Percentiles rank a stretch among this genome's conserved stretches.
Conservation (phyloP, 1,139 yeast species). For the Geotrichum australiense region DNA sequence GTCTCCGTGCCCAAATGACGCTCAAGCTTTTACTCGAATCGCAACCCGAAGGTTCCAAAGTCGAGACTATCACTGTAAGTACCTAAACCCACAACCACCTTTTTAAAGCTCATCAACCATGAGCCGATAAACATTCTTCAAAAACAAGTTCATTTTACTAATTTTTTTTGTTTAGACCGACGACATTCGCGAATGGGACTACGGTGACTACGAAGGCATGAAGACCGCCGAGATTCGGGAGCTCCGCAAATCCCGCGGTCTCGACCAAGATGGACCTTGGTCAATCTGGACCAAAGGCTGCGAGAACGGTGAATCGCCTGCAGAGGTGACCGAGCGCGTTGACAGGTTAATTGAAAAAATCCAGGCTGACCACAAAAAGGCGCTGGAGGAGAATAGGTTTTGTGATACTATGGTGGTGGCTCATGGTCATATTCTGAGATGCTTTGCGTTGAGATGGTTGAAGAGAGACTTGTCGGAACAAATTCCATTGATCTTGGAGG, state of each 20-base stretch:
- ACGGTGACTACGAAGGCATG: conserved; percentile 90
- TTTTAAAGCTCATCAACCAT: neutral
- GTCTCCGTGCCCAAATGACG: conserved; percentile 72
- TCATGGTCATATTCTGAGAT: conserved; percentile 88
- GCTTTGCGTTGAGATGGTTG: conserved; percentile 86
- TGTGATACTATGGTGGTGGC: conserved; percentile 80
- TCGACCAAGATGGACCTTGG: conserved; percentile 51
- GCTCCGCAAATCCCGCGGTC: conserved; percentile 54
- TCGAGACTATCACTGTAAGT: conserved; percentile 10
- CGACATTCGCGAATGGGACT: conserved; percentile 86
- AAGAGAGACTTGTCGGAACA: conserved; percentile 58
- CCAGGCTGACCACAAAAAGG: conserved; percentile 53
- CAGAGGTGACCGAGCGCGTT: conserved; percentile 59
- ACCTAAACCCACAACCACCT: too few relatives aligned
- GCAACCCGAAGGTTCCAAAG: conserved; percentile 6
- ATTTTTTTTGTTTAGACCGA: conserved; percentile 46
- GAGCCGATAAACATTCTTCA: too few relatives aligned
- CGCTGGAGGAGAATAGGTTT: conserved; percentile 46
- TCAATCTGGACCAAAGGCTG: conserved; percentile 89
- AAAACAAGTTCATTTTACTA: too few relatives aligned
- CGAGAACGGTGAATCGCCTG: conserved; percentile 73
- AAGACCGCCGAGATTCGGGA: conserved; percentile 58
- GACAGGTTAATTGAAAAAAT: conserved; percentile 63
- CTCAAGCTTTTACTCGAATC: conserved; percentile 45
- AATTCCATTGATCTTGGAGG: conserved; percentile 66